Evolutionary conservation across 192 early-diverging fungal genomes (phyloP).

Genomic region (Dispira simplex): DNA sequence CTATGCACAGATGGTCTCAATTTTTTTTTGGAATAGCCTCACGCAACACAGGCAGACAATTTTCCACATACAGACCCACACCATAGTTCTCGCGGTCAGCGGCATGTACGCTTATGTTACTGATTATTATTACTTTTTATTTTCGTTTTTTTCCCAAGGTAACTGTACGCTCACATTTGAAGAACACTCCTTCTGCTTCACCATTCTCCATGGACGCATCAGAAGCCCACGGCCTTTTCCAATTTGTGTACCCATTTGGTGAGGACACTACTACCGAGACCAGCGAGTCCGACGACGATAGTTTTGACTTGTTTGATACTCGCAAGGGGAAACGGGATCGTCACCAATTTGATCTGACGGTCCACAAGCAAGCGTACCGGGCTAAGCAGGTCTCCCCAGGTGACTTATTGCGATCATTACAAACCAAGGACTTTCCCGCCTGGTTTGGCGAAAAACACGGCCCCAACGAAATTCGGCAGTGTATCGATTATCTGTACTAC

Average conservation of each 20-base stretch:
- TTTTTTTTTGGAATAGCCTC: too few species aligned
- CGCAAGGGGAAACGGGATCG: background rate
- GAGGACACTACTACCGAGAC: background rate
- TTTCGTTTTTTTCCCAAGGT: too few species aligned
- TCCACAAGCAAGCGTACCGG: background rate
- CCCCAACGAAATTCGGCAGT: background rate
- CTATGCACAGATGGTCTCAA: too few species aligned
- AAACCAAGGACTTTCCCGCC: background rate
- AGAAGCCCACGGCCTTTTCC: background rate
- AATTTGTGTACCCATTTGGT: background rate
- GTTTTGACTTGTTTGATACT: background rate
- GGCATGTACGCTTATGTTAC: too few species aligned
- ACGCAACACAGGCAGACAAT: too few species aligned
- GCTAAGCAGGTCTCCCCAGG: background rate
- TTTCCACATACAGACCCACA: too few species aligned
- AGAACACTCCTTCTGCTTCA: too few species aligned
- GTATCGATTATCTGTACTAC: conserved; percentile 1
- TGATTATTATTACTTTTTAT: too few species aligned
- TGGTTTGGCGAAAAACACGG: conserved; percentile 2
- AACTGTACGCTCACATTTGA: too few species aligned
- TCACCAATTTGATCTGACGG: background rate
- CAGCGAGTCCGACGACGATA: background rate
- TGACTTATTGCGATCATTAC: background rate
- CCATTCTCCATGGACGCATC: background rate
- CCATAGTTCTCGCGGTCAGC: too few species aligned